phyloP scores from a whole-genome alignment of 2,329 filamentous ascomycete species.

The Scolecobasidium constrictum region DNA sequence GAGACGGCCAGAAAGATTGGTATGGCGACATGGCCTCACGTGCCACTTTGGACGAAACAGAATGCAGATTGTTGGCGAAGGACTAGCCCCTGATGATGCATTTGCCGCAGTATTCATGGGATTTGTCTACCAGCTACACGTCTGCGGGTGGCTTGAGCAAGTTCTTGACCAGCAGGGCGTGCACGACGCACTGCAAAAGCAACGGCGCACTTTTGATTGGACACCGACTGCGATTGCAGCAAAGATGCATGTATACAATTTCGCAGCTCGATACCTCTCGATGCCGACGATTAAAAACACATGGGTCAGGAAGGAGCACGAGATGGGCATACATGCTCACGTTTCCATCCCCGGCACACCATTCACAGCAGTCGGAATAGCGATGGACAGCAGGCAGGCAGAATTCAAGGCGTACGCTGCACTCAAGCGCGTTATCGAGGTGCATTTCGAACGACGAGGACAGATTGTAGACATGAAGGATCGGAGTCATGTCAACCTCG shows the following conservation, averaged over 20 bases:
- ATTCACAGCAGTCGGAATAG: not conserved
- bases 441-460: not conserved
- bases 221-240: not conserved
- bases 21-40: not conserved
- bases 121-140: not conserved
- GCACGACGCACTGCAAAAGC: not conserved
- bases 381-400: not conserved
- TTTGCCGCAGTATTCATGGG: not conserved
- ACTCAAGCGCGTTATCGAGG: not conserved
- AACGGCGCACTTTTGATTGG: not conserved
- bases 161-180: not conserved
- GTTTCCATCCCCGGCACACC: not conserved
- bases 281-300: slow-evolving; percentile 17
- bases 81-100: not conserved
- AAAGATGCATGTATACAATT: slow-evolving; percentile 25
- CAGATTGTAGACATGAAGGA: not conserved
- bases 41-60: not conserved
- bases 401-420: not conserved
- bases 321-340: too few species aligned
- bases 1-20: not conserved
- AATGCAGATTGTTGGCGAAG: not conserved
- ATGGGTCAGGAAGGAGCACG: too few species aligned
- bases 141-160: not conserved
- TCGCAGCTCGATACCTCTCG: slow-evolving; percentile 26
- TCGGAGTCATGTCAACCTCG: not conserved